phyloP scores from a whole-genome alignment of 2,329 filamentous ascomycete species.

The Aspergillus quadricinctus region DNA sequence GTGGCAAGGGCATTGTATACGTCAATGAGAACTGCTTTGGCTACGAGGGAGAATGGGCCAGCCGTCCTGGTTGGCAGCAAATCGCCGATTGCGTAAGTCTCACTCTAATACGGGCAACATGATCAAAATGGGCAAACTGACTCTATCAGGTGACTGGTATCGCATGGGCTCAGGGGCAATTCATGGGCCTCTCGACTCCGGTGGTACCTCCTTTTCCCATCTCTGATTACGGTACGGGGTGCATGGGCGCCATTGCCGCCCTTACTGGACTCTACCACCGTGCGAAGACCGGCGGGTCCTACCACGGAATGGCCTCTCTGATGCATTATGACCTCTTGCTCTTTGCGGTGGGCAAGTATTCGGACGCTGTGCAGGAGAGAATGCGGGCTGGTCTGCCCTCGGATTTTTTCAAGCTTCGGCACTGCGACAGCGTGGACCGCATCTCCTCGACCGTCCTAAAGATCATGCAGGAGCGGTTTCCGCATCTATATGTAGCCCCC shows the following conservation, averaged over 20 bases:
- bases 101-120: neutral
- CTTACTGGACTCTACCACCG: slow-evolving; percentile 60
- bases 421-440: slow-evolving; percentile 62
- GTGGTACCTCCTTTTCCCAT: slow-evolving; percentile 50
- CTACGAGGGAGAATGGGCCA: slow-evolving; percentile 58
- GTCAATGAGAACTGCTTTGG: slow-evolving; percentile 70
- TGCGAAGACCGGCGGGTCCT: slow-evolving; percentile 61
- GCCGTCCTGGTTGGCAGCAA: slow-evolving; percentile 65
- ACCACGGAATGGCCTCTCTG: slow-evolving; percentile 60
- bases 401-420: slow-evolving; percentile 55
- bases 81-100: slow-evolving; percentile 60
- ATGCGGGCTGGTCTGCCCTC: slow-evolving; percentile 48
- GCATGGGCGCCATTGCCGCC: slow-evolving; percentile 65
- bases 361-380: slow-evolving; percentile 48
- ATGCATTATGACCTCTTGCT: slow-evolving; percentile 66
- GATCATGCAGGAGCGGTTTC: slow-evolving; percentile 50
- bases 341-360: slow-evolving; percentile 57
- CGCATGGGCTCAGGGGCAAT: slow-evolving; percentile 40
- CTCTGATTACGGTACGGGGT: slow-evolving; percentile 65
- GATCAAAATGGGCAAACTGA: neutral
- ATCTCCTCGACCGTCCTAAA: slow-evolving; percentile 58
- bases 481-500: slow-evolving; percentile 48
- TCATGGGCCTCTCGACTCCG: slow-evolving; percentile 37
- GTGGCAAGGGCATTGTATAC: slow-evolving; percentile 62
- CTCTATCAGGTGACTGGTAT: slow-evolving; percentile 37